Evolutionary conservation across 306 rosid species (phyloP), one percentile per base, ranked within the genome.

Genomic region (Medicago ruthenica): DNA sequence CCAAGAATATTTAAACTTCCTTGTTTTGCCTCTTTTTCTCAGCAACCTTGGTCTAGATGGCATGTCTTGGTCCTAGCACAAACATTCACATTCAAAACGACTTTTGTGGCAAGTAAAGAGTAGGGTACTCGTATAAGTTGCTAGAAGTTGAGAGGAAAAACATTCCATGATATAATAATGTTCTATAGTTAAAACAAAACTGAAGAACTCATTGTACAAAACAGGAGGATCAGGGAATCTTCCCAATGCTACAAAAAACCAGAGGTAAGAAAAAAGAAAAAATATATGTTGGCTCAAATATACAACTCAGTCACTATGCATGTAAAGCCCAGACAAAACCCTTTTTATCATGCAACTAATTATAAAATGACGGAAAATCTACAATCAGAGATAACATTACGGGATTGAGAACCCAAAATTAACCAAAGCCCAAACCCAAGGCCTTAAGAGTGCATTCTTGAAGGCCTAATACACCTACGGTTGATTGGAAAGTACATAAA

Each of bases 21-120:
- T 84, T 78, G 99, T 85, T 82, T 89, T 95, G 36, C 99, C 99
- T 71, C 91, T 87, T 85, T 90, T 90, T 72, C 96, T 90, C 72
- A 95, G 86, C 82, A 89, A 71, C 51, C 97, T 86, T 15, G 96
- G 81, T 63, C 95, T 92, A 59, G 89, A 68, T 36, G 91, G 89
- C 83, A 95, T 84, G 71, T 94, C 97, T 76, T 79, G 96, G 69
- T 92, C 91, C 96, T 90, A 75, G 50, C 40, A 83, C 70, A 59
- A 62, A 64, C 74, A 76, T 31, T n/a, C 80, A 58, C 64, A 59
- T 72, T 69, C 77, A 78, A 62, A 81, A 41, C 58, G 58, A 79
- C 40, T 10, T 63, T 60, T 20, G 13, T 37, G 73, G 69, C 36
- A 21, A 68, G 21, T 55, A 80, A 74, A 18, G 16, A 16, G 50